A percentile compares a stretch with the other conserved stretches of the same genome.
These are phyloP conservation scores for Globisporangium sylvaticum DNA, from an alignment of 352 stramenopile species.

Conservation along the genomic window DNA sequence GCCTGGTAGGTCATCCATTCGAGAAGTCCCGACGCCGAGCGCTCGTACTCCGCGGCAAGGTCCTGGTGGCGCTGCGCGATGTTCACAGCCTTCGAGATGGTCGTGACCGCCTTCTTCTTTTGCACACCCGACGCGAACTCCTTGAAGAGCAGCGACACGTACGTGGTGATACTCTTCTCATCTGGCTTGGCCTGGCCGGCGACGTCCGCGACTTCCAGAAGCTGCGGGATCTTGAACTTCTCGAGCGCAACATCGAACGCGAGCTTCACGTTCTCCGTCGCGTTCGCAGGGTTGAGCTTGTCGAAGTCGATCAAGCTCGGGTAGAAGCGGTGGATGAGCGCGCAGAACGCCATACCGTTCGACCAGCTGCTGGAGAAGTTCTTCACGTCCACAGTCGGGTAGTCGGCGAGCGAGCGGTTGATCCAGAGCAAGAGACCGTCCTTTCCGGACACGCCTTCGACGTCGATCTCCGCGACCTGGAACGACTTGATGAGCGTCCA, in stretches of 20 bases:
- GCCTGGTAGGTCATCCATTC: constrained; percentile 74
- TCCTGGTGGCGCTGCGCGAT: constrained; percentile 89
- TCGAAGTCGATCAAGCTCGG: constrained; percentile 85
- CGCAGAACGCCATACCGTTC: constrained; percentile 88
- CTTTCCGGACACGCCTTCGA: constrained; percentile 88
- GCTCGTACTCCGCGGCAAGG: constrained; percentile 67
- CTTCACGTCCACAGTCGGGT: constrained; percentile 78
- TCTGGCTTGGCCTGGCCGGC: constrained; percentile 82
- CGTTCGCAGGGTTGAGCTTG: constrained; percentile 55
- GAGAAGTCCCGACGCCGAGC: constrained; percentile 59
- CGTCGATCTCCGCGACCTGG: constrained; percentile 80
- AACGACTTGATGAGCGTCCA: constrained; percentile 93
- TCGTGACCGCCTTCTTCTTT: constrained; percentile 88
- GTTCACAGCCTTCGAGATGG: constrained; percentile 88
- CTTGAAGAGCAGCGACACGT: constrained; percentile 90
- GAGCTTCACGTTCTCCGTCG: constrained; percentile 70
- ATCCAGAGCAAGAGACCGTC: constrained; percentile 89
- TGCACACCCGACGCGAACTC: constrained; percentile 88
- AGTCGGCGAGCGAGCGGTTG: constrained; percentile 83
- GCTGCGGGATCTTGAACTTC: constrained; percentile 84
- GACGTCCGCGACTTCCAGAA: constrained; percentile 86
- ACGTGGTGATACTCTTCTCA: constrained; percentile 91
- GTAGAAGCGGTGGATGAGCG: constrained; percentile 88
- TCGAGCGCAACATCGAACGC: constrained; percentile 84
- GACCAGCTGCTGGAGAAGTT: constrained; percentile 89